Conservation (phyloP, 768 basidiomycete species). For the Suillus clintonianus region DNA sequence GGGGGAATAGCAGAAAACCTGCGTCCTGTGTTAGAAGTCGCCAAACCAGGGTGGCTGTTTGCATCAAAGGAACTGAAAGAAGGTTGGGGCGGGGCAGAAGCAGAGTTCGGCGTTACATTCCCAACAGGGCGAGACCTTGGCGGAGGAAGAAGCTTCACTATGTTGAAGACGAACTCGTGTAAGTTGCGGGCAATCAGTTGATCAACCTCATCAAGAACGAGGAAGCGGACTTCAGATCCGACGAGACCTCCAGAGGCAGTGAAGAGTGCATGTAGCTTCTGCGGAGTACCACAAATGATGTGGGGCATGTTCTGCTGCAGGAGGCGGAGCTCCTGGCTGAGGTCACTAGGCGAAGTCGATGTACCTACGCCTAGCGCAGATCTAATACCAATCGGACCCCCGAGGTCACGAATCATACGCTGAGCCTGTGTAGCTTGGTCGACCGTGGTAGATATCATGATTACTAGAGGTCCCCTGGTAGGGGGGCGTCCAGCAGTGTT, state of each 20-base stretch:
- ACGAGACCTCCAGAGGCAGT: slow-evolving; percentile 73
- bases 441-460: slow-evolving; percentile 97
- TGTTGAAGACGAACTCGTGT: slow-evolving; percentile 91
- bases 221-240: slow-evolving; percentile 86
- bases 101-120: slow-evolving; percentile 35
- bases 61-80: slow-evolving; percentile 52
- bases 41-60: slow-evolving; percentile 33
- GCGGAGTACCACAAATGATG: slow-evolving; percentile 95
- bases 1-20: slow-evolving; percentile 59
- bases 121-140: slow-evolving; percentile 66
- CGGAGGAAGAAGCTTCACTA: slow-evolving; percentile 90
- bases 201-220: slow-evolving; percentile 97
- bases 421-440: slow-evolving; percentile 98
- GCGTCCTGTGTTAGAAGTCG: slow-evolving; percentile 45
- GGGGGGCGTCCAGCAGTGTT: slow-evolving; percentile 57
- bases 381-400: slow-evolving; percentile 88
- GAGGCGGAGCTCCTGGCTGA: slow-evolving; percentile 74
- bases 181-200: slow-evolving; percentile 96
- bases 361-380: slow-evolving; percentile 87
- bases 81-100: slow-evolving; percentile 35
- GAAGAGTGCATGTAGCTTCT: slow-evolving; percentile 92
- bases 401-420: slow-evolving; percentile 92
- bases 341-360: slow-evolving; percentile 60
- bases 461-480: slow-evolving; percentile 75
- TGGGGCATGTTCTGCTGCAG: slow-evolving; percentile 93